Conservation (phyloP, 495 filamentous ascomycete genomes). For the Lichenothelia convexa region DNA sequence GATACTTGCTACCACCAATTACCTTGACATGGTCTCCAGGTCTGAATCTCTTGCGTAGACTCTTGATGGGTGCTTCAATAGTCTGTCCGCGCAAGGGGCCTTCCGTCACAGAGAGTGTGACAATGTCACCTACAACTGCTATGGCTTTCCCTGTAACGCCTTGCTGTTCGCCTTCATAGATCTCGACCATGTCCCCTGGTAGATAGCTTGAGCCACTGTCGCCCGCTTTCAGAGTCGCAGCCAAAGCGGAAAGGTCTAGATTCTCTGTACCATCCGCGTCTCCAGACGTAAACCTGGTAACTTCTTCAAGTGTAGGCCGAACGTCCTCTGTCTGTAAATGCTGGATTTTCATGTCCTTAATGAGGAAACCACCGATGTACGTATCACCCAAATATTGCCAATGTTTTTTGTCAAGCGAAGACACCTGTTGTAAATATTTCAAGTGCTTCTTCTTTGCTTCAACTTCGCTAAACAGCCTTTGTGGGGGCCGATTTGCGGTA, state of each 20-base stretch:
- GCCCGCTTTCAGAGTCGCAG: conserved; percentile 65
- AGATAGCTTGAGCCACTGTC: conserved; percentile 63
- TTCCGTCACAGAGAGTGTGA: conserved; percentile 70
- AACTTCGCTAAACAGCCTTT: conserved; percentile 78
- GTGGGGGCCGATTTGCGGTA: conserved; percentile 48
- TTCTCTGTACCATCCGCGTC: conserved; percentile 85
- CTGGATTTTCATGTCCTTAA: conserved; percentile 86
- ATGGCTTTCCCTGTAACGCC: conserved; percentile 72
- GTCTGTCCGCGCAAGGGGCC: conserved; percentile 65
- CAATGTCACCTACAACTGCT: conserved; percentile 80
- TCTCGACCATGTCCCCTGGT: conserved; percentile 83
- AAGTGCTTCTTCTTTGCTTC: conserved; percentile 81
- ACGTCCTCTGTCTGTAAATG: conserved; percentile 69
- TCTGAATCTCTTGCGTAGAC: conserved; percentile 80
- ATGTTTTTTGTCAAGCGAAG: conserved; percentile 40
- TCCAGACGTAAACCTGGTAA: conserved; percentile 76
- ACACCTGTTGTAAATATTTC: conserved; percentile 43
- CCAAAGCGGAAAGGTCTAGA: conserved; percentile 75
- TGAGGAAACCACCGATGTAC: conserved; percentile 80
- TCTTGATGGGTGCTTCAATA: conserved; percentile 84
- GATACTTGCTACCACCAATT: conserved; percentile 81
- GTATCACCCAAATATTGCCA: conserved; percentile 74
- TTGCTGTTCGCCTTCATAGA: conserved; percentile 90
- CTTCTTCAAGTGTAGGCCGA: conserved; percentile 85
- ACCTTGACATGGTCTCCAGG: conserved; percentile 97